A percentile compares a stretch with the other conserved stretches of the same genome.
phyloP scores from a whole-genome alignment of 345 rosid species.

The Dovyalis caffra region DNA sequence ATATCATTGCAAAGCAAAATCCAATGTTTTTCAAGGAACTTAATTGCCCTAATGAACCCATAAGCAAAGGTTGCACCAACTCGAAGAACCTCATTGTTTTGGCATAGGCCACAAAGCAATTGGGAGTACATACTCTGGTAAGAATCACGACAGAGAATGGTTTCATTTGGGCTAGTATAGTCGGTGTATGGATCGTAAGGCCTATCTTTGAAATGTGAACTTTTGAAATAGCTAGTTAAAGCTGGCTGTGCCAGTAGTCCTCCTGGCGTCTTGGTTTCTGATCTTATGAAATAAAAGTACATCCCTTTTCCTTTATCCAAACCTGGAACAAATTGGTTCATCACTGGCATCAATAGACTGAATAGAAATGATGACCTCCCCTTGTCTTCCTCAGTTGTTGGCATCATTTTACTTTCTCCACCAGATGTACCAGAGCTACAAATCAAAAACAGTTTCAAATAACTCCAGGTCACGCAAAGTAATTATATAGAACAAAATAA shows the following conservation, averaged over 20 bases:
- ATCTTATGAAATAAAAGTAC: constrained; percentile 21
- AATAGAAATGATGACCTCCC: constrained; percentile 8
- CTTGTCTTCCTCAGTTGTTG: constrained; percentile 17
- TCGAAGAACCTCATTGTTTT: constrained; percentile 12
- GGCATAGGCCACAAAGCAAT: constrained; percentile 20
- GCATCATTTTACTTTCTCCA: constrained; percentile 27
- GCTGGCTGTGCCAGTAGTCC: constrained; percentile 16
- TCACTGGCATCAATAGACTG: constrained; percentile 24
- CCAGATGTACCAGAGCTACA: constrained; percentile 22
- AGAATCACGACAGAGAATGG: constrained; percentile 20
- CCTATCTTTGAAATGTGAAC: neutral
- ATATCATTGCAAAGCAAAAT: constrained; percentile 10
- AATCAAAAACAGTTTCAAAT: too few relatives aligned
- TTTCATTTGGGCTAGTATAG: constrained; percentile 25
- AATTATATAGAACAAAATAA: too few relatives aligned
- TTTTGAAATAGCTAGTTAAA: constrained; percentile 20
- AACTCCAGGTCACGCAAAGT: neutral
- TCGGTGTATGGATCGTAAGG: constrained; percentile 16
- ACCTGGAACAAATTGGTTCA: constrained; percentile 15
- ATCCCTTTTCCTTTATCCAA: constrained; percentile 21
- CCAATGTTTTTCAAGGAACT: constrained; percentile 21
- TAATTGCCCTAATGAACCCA: constrained; percentile 18
- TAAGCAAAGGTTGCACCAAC: constrained; percentile 21
- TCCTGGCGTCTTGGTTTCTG: constrained; percentile 13
- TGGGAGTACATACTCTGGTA: constrained; percentile 21